These are phyloP conservation scores for Flammula alnicola DNA, from an alignment of 1,284 basidiomycete species.

Conservation along the genomic window DNA sequence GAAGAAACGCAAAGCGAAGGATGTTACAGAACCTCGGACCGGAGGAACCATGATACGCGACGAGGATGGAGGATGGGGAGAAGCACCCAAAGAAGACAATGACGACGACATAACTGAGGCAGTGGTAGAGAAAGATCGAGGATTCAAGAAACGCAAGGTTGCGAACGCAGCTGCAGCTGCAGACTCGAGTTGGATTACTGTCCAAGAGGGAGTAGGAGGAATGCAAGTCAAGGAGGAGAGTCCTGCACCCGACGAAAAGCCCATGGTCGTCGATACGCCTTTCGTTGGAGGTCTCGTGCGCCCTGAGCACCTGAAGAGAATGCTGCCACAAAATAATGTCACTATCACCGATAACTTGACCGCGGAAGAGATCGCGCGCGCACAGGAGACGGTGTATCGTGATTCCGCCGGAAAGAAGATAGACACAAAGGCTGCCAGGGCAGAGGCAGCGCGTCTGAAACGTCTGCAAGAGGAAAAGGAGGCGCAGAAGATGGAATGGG, in stretches of 20 bases:
- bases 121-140: constrained; percentile 68
- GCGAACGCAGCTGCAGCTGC: constrained; percentile 48
- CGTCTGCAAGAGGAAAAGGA: constrained; percentile 83
- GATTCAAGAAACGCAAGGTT: constrained; percentile 74
- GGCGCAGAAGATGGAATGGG: constrained; percentile 94
- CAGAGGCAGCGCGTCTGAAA: constrained; percentile 80
- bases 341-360: constrained; percentile 41
- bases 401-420: constrained; percentile 89
- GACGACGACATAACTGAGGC: constrained; percentile 63
- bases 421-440: constrained; percentile 83
- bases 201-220: constrained; percentile 55
- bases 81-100: constrained; percentile 45
- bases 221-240: constrained; percentile 54
- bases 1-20: constrained; percentile 72
- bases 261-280: constrained; percentile 60
- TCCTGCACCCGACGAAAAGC: constrained; percentile 72
- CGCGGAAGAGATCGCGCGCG: constrained; percentile 61
- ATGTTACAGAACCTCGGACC: constrained; percentile 35
- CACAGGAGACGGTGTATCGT: constrained; percentile 93
- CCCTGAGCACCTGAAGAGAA: constrained; percentile 64
- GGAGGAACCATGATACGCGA: constrained; percentile 55
- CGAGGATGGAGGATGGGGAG: constrained; percentile 70
- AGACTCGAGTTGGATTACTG: constrained; percentile 36
- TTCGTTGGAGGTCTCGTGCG: constrained; percentile 81
- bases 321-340: constrained; percentile 47